Base-by-base conservation (phyloP, 768 basidiomycete genomes). In the Hydnomerulius pinastri region DNA sequence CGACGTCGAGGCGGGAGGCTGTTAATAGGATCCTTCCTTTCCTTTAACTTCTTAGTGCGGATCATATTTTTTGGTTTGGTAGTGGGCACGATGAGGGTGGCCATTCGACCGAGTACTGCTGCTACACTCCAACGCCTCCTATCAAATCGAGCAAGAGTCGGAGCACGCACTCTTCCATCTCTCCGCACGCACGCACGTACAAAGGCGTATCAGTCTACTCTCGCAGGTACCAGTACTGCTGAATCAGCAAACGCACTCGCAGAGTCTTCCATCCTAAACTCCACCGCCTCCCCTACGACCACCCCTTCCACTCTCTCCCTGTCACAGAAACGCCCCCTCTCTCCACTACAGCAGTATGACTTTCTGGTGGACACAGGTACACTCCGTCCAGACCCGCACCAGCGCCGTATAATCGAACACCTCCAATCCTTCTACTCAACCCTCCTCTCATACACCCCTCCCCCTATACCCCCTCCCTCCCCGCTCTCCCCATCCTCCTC, bases 391-490 rank as follows among this genome's bases (percentile, higher is more conserved):
- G 96, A 99, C 62, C 78, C 80, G 15, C 85, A 92, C 71, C 96
- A 99, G 68, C 83, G 83, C 23, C 78, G 79, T 25, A 95, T 98
- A 57, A 84, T 98, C 43, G 73, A 82, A 68, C 83, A 85, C 56
- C 77, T 99, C 15, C 89, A 98, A 71, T 70, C 78, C 46, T 74
- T 98, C 51, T 86, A 97, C 68, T 77, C 88, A 54, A 74, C 82
- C 41, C 74, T 99, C 43, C 64, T 76, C 43, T 60, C 67, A 13
- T 97, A 98, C 73, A 65, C 81, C 9, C 90, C 90, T 10, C 88
- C 88, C 3, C 71, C 70, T 33, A 72, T 91, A 57, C 77, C 82
- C 39, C 36, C 57, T 13, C 33, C 49, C 35, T 18, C 32, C 11
- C 23, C 78, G 35, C 74, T 77, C 54, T 52, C 73, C 63, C 21